A percentile compares a stretch with the other conserved stretches of the same genome.
These are phyloP conservation scores for Aegilops speltoides DNA, from an alignment of 176 grass and related monocot species.

Conservation along the genomic window DNA sequence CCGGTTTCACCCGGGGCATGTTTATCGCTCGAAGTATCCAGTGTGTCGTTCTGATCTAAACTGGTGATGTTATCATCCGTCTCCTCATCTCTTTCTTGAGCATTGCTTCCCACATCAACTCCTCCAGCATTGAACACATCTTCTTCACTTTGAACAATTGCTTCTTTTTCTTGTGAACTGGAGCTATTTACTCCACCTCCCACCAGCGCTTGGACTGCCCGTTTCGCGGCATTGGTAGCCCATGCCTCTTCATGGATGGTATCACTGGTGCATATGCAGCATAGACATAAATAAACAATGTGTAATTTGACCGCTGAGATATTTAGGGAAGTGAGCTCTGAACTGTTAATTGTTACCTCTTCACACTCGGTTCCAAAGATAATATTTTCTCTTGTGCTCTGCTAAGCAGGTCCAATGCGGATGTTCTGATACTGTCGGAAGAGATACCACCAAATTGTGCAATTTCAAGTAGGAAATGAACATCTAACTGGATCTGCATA, in stretches of 20 bases:
- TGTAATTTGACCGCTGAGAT: neutral
- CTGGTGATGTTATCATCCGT: neutral
- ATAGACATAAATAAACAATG: neutral
- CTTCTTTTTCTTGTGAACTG: neutral
- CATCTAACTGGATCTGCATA: slow-evolving; percentile 45
- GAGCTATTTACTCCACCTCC: neutral
- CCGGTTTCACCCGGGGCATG: neutral
- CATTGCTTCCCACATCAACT: neutral
- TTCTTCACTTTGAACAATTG: neutral
- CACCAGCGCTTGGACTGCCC: slow-evolving; percentile 32
- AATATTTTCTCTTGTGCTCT: neutral
- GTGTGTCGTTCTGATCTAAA: neutral
- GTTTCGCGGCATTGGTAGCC: slow-evolving; percentile 34
- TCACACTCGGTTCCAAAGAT: neutral
- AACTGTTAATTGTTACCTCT: slow-evolving; percentile 13
- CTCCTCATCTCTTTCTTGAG: neutral
- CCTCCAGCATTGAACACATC: neutral
- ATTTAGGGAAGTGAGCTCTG: neutral
- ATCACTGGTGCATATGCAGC: neutral
- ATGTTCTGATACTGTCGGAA: slow-evolving; percentile 27
- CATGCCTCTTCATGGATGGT: slow-evolving; percentile 4
- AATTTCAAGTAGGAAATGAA: slow-evolving; percentile 60
- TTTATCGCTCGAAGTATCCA: neutral
- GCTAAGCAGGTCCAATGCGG: slow-evolving; percentile 23
- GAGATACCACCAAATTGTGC: slow-evolving; percentile 37